Base-by-base conservation (phyloP, 768 basidiomycete species). In the Hysterangium stoloniferum region DNA sequence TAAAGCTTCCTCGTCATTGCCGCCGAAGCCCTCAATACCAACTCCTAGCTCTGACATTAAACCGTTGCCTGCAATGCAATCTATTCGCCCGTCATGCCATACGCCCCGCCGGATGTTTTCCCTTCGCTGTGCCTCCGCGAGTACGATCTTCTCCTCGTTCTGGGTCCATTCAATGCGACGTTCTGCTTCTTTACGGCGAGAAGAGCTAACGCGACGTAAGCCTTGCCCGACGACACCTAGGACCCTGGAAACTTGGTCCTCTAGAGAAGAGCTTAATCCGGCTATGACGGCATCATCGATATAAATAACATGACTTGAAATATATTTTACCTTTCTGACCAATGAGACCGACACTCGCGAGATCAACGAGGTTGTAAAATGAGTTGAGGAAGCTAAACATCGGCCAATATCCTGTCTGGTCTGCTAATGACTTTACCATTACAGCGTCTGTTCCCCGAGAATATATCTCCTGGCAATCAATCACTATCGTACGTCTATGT, bases 291-390 rank as follows among this genome's bases (percentile, higher is more conserved):
- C 12, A 8, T 13, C 8, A 32, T 15, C 6, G 19, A 45, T 9
- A 55, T 32, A n/a, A 20, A 41, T 24, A 4, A 43, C 35, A 25
- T n/a, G 1, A 15, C 4, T 13, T 6, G 19, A n/a, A 37, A 35
- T 43, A 35, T 4, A n/a, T 34, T 43, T 5, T 48, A 85, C 89
- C 79, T 70, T 97, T 97, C 61, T 96, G 91, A 2, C 96, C 96
- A 57, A 96, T 96, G n/a, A 98, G 61, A 1, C 94, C 94, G 36
- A 93, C 78, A 52, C 83, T 84, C 1, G 90, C 92, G n/a, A 98
- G 74, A 62, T 98, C 95, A 54, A 97, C 79, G 51, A 98, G 67
- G 55, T 78, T 84, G 58, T 78, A 86, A 61, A 90, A 66, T 0
- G 86, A 90, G 58, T 84, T 82, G 43, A 90, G 68, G 67, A 92